Base-by-base conservation (phyloP, 768 basidiomycete species). In the Russula sp. region DNA sequence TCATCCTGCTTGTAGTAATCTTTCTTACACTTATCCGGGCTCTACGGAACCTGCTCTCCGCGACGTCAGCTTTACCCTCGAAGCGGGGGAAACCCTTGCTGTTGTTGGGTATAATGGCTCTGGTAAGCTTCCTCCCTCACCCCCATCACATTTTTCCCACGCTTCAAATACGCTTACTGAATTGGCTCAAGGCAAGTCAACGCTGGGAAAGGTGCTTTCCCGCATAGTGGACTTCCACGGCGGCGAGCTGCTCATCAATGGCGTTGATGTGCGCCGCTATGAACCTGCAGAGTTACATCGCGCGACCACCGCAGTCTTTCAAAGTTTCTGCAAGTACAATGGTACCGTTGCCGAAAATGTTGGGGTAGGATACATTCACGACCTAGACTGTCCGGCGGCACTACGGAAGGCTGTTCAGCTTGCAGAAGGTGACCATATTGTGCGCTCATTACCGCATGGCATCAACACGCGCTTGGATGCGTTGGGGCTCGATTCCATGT, bases 51-150 rank as follows among this genome's bases (percentile, higher is more conserved):
- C 90, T 40, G 86, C 88, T 38, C 74, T 95, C 52, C 80, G 77
- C 67, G 79, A 90, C 71, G 80, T 94, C 70, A 89, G 78, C 69
- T 84, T 95, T 65, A 80, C 78, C 28, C 78, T 95, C 50, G 77
- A 83, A 61, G 78, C 90, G 18, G 93, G 93, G 14, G 89, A 92
- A 76, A 87, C 80, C 44, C 81, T 94, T 55, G 93, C 93, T 14
- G 87, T 95, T 64, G 92, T 94, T 24, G 92, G 89, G 22, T 87
- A 84, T 74, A 91, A 92, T 59, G 89, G 90, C 67, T 92, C 89
- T 68, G 90, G 90, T 83, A 73, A 73, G 79, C 73, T n/a, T 13
- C 34, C 22, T 18, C 59, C 57, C 49, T 32, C 51, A 38, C 11
- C 7, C 24, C 30, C 13, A 6, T 28, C 48, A 53, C 44, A 26